These are phyloP conservation scores for Pythium guiyangense DNA, from an alignment of 352 stramenopile genomes.

Conservation along the genomic window DNA sequence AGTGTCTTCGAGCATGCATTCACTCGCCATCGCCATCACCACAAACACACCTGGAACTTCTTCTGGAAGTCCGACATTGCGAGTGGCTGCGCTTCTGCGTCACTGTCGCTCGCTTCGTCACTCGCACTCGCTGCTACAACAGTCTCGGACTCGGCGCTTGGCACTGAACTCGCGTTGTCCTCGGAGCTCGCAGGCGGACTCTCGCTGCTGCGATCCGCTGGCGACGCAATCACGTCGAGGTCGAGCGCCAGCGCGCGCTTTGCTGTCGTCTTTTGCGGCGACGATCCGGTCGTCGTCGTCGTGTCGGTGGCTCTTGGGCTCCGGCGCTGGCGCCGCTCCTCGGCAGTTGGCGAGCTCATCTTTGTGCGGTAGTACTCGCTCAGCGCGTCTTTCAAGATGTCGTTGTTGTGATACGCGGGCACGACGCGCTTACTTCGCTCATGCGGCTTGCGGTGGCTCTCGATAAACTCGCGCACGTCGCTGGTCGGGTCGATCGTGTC, in stretches of 20 bases:
- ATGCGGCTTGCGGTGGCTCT: slow-evolving; percentile 36
- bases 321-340: slow-evolving; percentile 10
- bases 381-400: slow-evolving; percentile 51
- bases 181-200: background rate
- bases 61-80: slow-evolving; percentile 74
- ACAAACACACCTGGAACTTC: slow-evolving; percentile 62
- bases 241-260: slow-evolving; percentile 6
- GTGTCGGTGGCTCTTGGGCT: slow-evolving; percentile 4
- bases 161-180: background rate
- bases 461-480: slow-evolving; percentile 70
- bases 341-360: slow-evolving; percentile 12
- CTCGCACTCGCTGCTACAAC: slow-evolving; percentile 4
- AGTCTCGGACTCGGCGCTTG: background rate
- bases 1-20: background rate
- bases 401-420: slow-evolving; percentile 38
- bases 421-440: slow-evolving; percentile 41
- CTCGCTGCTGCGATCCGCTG: background rate
- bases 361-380: slow-evolving; percentile 34
- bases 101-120: slow-evolving; percentile 12
- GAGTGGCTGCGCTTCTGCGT: slow-evolving; percentile 40
- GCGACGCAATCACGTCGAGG: slow-evolving; percentile 8
- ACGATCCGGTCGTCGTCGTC: background rate
- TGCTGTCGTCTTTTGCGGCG: slow-evolving; percentile 2
- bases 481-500: slow-evolving; percentile 44
- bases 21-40: background rate